Base-by-base conservation (phyloP, 225 moss, liverwort and hornwort species). In the Sphagnum tenellum region DNA sequence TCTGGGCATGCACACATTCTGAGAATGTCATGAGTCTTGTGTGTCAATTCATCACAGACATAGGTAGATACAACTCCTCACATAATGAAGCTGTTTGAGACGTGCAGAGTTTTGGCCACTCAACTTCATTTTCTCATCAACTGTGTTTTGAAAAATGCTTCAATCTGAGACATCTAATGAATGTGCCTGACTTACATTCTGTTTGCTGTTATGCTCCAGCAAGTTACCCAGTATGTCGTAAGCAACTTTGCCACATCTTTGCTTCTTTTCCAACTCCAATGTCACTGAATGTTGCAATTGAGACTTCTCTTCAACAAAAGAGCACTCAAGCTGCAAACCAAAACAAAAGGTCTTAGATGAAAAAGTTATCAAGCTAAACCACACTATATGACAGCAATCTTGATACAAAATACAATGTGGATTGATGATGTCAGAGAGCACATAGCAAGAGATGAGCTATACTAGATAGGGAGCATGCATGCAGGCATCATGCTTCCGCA, bases 221-320 rank as follows among this genome's bases (percentile, higher is more conserved):
- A 83, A 53, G 29, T 65, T 14, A 8, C 47, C 54, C 8, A 83
- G 46, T 65, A 77, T 70, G 61, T 79, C 59, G 70, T 67, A 77
- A 44, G 77, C 66, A 2, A 64, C 60, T 70, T 77, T 5, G 64
- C 59, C 72, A 58, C 67, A 69, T 63, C 6, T 80, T 44, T 69
- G 60, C 3, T 49, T 70, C 56, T 12, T 61, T 44, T 61, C 47
- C 61, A 61, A 45, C 3, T 61, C 2, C 3, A 13, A 9, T 61
- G 5, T 54, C 10, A 47, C 14, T 5, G 44, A 8, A 10, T 44
- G 44, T 9, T 3, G 3, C 54, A 44, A n/a, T 51, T 12, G 5
- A 12, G 49, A 14, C 44, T 50, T 2, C 3, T 9, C 2, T 29
- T 0, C 13, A 45, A 52, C 5, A 45, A 45, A 55, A 3, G 55